A percentile compares a stretch with the other conserved stretches of the same genome.
These are phyloP conservation scores for Stramenopiles sp. DNA, from an alignment of 352 stramenopile species.

Conservation along the genomic window DNA sequence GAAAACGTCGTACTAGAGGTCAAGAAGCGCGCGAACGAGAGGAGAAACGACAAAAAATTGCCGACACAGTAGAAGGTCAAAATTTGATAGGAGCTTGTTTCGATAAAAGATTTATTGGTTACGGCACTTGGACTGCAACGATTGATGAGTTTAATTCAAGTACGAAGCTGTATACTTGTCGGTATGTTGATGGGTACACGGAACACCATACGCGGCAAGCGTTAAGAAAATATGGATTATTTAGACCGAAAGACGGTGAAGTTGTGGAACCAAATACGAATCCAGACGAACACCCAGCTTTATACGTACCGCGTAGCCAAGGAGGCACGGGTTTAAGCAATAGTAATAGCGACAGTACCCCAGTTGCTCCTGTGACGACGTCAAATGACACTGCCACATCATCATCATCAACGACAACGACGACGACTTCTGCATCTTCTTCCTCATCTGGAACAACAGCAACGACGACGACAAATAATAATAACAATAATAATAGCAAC, in stretches of 20 bases:
- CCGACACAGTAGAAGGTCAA: not conserved
- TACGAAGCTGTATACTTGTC: not conserved
- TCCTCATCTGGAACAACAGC: not conserved
- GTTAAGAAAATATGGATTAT: not conserved
- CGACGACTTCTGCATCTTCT: not conserved
- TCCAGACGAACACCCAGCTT: not conserved
- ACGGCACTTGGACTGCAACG: not conserved
- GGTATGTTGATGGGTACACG: not conserved
- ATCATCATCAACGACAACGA: not conserved
- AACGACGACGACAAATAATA: too few relatives aligned
- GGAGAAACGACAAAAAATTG: not conserved
- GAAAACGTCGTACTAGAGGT: too few relatives aligned
- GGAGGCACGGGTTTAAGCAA: not conserved
- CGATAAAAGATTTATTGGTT: not conserved
- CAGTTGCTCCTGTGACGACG: too few relatives aligned
- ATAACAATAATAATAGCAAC: too few relatives aligned
- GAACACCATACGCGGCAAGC: not conserved
- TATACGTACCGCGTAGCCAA: not conserved
- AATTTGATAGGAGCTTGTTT: not conserved
- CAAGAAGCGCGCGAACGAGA: not conserved
- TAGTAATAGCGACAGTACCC: not conserved
- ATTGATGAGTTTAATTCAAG: not conserved
- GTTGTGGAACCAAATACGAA: not conserved
- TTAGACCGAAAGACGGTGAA: not conserved
- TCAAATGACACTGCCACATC: not conserved